A percentile compares a stretch with the other conserved stretches of the same genome.
Conservation (phyloP, 495 filamentous ascomycete genomes). For the Clavariopsis aquatica region DNA sequence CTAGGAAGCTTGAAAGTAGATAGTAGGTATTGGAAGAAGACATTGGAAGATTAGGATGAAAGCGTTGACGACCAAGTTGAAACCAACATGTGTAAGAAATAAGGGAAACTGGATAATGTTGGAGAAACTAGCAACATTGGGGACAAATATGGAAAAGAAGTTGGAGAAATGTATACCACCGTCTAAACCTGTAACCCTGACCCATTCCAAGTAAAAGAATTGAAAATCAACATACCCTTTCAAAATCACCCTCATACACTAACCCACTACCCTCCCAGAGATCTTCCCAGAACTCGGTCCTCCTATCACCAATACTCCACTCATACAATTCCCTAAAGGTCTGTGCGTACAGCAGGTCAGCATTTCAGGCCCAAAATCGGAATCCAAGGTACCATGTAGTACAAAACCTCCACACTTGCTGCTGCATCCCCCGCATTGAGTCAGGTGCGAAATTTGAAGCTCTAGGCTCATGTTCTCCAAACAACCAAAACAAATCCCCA, state of each 20-base stretch:
- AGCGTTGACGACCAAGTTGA: too few species aligned
- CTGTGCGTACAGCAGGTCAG: conserved; percentile 39
- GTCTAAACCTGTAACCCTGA: not conserved
- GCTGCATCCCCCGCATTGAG: too few species aligned
- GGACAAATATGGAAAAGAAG: not conserved
- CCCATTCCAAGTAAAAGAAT: not conserved
- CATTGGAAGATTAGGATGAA: too few species aligned
- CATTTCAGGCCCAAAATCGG: too few species aligned
- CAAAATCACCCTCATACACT: conserved; percentile 58
- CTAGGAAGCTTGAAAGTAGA: not conserved
- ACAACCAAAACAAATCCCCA: too few species aligned
- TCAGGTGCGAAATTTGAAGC: too few species aligned
- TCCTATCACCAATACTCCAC: conserved; percentile 59
- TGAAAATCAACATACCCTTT: conserved; percentile 26
- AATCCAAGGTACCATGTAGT: too few species aligned
- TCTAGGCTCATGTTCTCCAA: too few species aligned
- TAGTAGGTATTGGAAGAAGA: not conserved
- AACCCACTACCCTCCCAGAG: conserved; percentile 60
- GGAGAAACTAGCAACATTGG: too few species aligned
- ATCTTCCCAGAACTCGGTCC: conserved; percentile 67
- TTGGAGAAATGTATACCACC: not conserved
- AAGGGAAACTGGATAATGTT: too few species aligned
- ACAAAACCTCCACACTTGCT: too few species aligned
- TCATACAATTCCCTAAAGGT: conserved; percentile 65
- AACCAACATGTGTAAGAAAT: too few species aligned